Percentiles rank a stretch among this genome's conserved stretches.
Evolutionary conservation across 1,284 basidiomycete species (phyloP).

Genomic region (Inonotus obliquus): DNA sequence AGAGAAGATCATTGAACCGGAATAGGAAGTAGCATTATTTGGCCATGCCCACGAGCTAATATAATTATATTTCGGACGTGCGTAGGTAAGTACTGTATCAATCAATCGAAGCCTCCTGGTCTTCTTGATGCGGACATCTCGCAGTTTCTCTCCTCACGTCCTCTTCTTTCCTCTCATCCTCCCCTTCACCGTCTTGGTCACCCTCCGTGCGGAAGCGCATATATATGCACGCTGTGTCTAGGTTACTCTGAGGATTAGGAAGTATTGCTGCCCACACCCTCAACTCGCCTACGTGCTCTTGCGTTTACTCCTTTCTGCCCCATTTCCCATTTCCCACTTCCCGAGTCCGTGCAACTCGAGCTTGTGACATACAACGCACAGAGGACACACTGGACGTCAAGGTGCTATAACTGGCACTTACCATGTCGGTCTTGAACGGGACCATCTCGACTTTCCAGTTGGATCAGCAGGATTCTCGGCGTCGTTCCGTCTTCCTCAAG

Average conservation of each 20-base stretch:
- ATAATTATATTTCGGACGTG: background rate
- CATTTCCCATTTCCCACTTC: too few species aligned
- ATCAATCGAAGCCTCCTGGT: background rate
- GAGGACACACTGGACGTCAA: too few species aligned
- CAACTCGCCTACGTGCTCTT: too few species aligned
- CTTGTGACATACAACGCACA: too few species aligned
- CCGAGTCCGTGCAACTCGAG: too few species aligned
- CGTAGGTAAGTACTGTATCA: background rate
- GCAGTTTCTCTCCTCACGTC: background rate
- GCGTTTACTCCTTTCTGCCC: too few species aligned
- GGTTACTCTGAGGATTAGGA: too few species aligned
- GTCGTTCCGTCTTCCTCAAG: constrained; percentile 30
- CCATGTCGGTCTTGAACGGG: background rate
- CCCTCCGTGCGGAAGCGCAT: background rate
- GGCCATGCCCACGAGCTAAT: background rate
- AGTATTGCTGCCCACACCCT: too few species aligned
- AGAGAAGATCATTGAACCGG: background rate
- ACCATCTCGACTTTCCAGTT: background rate
- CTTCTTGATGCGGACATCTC: background rate
- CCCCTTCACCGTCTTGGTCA: background rate
- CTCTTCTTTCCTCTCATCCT: background rate
- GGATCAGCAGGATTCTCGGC: constrained; percentile 13
- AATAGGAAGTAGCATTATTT: background rate
- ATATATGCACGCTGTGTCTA: too few species aligned
- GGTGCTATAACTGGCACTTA: background rate